phyloP scores from a whole-genome alignment of 306 rosid genomes.

The apple (Malus domestica) region ASM211411v1 NC_041797.1:11389501-11390000 shows the following conservation, averaged over 20 bases:
- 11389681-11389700: background rate
- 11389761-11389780: constrained; percentile 7
- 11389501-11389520: background rate
- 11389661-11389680: constrained; percentile 14
- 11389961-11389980: constrained; percentile 48
- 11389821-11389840: constrained; percentile 59
- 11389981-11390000: constrained; percentile 46
- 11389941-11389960: constrained; percentile 34
- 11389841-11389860: constrained; percentile 56
- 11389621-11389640: constrained; percentile 45
- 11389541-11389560: constrained; percentile 31
- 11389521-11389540: constrained; percentile 32
- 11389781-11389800: constrained; percentile 74
- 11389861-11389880: constrained; percentile 48
- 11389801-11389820: constrained; percentile 60
- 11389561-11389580: constrained; percentile 34
- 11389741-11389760: background rate
- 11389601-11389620: constrained; percentile 41
- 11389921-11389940: constrained; percentile 41
- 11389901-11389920: constrained; percentile 44
- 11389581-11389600: constrained; percentile 29
- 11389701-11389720: background rate
- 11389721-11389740: background rate
- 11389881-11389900: constrained; percentile 46
- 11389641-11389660: constrained; percentile 54